Conservation (phyloP, 495 filamentous ascomycete genomes). For the Penicillium desertorum region DNA sequence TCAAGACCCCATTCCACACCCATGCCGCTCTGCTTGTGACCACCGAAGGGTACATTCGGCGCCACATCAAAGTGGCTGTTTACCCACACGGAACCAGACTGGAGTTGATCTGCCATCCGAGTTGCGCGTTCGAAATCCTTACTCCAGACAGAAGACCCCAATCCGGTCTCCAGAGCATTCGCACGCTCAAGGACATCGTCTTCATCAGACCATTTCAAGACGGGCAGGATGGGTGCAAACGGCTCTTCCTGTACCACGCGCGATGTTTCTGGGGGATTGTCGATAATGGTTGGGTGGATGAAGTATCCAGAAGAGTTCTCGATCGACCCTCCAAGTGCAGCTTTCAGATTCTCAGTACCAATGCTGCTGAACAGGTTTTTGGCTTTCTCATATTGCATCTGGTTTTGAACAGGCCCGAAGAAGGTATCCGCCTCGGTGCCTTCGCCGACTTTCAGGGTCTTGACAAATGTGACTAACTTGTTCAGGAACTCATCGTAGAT, state of each 20-base stretch:
- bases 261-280: slow-evolving; percentile 56
- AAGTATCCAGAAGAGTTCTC: slow-evolving; percentile 48
- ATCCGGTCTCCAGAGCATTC: slow-evolving; percentile 55
- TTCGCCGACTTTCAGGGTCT: slow-evolving; percentile 49
- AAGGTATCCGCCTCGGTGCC: slow-evolving; percentile 42
- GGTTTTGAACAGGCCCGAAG: slow-evolving; percentile 61
- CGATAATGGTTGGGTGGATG: slow-evolving; percentile 57
- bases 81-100: slow-evolving; percentile 59
- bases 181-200: slow-evolving; percentile 57
- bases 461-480: slow-evolving; percentile 54
- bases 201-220: slow-evolving; percentile 56
- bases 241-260: slow-evolving; percentile 49
- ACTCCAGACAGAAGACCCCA: slow-evolving; percentile 60
- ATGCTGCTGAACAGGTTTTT: slow-evolving; percentile 50
- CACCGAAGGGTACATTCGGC: slow-evolving; percentile 58
- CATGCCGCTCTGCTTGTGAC: slow-evolving; percentile 65
- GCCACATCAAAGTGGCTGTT: slow-evolving; percentile 50
- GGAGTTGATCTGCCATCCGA: slow-evolving; percentile 49
- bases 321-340: slow-evolving; percentile 35
- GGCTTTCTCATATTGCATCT: slow-evolving; percentile 56
- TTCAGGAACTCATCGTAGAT: slow-evolving; percentile 64
- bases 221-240: slow-evolving; percentile 56
- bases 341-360: slow-evolving; percentile 46
- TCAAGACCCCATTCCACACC: slow-evolving; percentile 62
- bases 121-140: slow-evolving; percentile 50